A percentile compares a stretch with the other conserved stretches of the same genome.
Conservation (phyloP, 371 early-diverging fungal genomes). For the Apophysomyces sp. region DNA sequence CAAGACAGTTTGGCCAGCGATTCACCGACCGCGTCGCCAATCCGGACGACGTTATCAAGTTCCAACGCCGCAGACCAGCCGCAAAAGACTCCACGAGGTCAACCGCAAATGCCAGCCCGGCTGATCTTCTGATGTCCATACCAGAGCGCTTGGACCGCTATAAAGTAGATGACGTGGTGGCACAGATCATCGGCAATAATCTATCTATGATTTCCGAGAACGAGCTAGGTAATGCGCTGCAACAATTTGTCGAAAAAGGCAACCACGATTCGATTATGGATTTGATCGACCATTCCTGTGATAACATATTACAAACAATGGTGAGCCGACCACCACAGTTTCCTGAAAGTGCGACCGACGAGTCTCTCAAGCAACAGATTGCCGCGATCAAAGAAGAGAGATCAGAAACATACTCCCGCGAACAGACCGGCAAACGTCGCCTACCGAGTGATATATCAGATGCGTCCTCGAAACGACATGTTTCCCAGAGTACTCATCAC, state of each 20-base stretch:
- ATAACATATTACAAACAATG: constrained; percentile 7
- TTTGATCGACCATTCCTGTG: constrained; percentile 37
- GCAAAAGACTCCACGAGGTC: not conserved
- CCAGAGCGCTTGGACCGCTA: constrained; percentile 70
- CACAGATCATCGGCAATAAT: constrained; percentile 67
- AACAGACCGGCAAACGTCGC: constrained; percentile 8
- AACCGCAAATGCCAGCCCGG: not conserved
- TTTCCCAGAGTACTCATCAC: not conserved
- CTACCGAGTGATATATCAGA: not conserved
- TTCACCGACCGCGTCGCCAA: constrained; percentile 93
- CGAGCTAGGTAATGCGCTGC: constrained; percentile 77
- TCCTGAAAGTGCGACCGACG: constrained; percentile 15
- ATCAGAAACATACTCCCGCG: constrained; percentile 11
- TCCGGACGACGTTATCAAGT: constrained; percentile 87
- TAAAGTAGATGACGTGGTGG: constrained; percentile 75
- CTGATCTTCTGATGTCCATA: constrained; percentile 20
- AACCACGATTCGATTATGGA: constrained; percentile 78
- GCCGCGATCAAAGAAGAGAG: constrained; percentile 12
- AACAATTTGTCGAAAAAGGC: constrained; percentile 85
- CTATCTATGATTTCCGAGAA: constrained; percentile 78
- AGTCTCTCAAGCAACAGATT: constrained; percentile 17
- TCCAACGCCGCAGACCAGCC: constrained; percentile 54
- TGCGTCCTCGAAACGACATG: not conserved
- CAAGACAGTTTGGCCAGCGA: constrained; percentile 79
- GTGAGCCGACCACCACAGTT: not conserved